phyloP scores from a whole-genome alignment of 345 rosid species.

The Dimocarpus longan region DNA sequence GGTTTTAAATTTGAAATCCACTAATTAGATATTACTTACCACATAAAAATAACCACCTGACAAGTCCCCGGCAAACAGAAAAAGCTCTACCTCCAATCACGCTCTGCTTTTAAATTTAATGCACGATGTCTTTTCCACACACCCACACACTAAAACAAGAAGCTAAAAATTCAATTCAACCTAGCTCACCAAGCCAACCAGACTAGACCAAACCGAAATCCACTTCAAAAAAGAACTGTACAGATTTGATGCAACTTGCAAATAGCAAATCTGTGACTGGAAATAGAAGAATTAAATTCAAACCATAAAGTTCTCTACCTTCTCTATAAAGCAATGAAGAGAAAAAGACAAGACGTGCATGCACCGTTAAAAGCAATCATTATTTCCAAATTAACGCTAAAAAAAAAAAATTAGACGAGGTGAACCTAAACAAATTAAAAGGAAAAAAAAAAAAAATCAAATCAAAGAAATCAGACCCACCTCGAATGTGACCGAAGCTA shows the following conservation, averaged over 20 bases:
- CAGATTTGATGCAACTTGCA: not conserved
- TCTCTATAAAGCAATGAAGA: not conserved
- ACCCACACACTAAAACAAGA: not conserved
- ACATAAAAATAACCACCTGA: not conserved
- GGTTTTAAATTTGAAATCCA: conserved; percentile 10
- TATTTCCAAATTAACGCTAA: not conserved
- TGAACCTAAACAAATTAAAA: not conserved
- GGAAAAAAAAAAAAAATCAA: not conserved
- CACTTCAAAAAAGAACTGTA: not conserved
- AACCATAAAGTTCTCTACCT: conserved; percentile 18
- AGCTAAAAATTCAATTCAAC: not conserved
- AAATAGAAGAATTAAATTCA: conserved; percentile 6
- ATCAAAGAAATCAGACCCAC: conserved; percentile 31
- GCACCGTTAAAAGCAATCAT: conserved; percentile 21
- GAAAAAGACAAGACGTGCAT: conserved; percentile 33
- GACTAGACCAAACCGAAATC: not conserved
- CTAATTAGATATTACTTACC: not conserved
- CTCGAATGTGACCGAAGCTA: conserved; percentile 66
- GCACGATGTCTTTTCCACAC: not conserved
- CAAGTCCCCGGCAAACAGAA: conserved; percentile 16
- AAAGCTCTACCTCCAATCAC: conserved; percentile 37
- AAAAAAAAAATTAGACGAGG: not conserved
- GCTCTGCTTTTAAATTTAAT: conserved; percentile 36
- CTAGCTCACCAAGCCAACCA: not conserved
- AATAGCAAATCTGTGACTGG: not conserved